phyloP scores from a whole-genome alignment of 352 stramenopile genomes.

The Phytophthora hibernalis region DNA sequence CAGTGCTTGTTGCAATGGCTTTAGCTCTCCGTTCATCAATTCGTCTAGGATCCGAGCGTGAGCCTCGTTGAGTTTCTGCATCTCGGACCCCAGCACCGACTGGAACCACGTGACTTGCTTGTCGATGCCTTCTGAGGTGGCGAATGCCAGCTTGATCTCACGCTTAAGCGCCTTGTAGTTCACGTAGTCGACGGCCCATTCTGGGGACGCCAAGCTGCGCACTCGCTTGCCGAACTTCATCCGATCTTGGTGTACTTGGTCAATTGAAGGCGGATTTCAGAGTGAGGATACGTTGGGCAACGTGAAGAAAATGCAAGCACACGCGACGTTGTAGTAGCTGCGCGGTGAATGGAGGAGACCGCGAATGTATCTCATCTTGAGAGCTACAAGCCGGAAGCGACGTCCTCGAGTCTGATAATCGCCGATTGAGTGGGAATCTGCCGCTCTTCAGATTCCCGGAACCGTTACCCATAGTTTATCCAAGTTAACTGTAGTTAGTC shows the following conservation, averaged over 20 bases:
- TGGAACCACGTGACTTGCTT: slow-evolving; percentile 32
- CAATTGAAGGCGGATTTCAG: slow-evolving; percentile 15
- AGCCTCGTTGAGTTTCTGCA: slow-evolving; percentile 66
- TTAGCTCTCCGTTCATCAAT: slow-evolving; percentile 49
- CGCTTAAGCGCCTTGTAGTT: slow-evolving; percentile 87
- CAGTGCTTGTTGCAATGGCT: slow-evolving; percentile 43
- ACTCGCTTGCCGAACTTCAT: slow-evolving; percentile 91
- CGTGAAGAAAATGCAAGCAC: slow-evolving; percentile 1
- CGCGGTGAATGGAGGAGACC: slow-evolving; percentile 7
- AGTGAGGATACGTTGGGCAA: slow-evolving; percentile 19
- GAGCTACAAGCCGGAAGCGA: background rate
- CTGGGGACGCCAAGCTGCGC: slow-evolving; percentile 61
- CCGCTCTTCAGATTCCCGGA: slow-evolving; percentile 10
- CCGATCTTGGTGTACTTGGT: slow-evolving; percentile 9
- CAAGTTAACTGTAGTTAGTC: background rate
- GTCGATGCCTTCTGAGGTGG: slow-evolving; percentile 3
- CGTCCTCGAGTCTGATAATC: background rate
- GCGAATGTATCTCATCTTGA: slow-evolving; percentile 6
- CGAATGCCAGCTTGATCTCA: slow-evolving; percentile 54
- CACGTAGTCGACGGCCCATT: slow-evolving; percentile 75
- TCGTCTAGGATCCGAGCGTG: slow-evolving; percentile 66
- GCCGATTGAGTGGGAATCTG: slow-evolving; percentile 1
- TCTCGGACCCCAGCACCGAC: slow-evolving; percentile 50
- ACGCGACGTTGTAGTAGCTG: slow-evolving; percentile 6
- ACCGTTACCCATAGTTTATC: slow-evolving; percentile 7